phyloP scores from a whole-genome alignment of 1,139 yeast species.

The Diutina neorugosa region DNA sequence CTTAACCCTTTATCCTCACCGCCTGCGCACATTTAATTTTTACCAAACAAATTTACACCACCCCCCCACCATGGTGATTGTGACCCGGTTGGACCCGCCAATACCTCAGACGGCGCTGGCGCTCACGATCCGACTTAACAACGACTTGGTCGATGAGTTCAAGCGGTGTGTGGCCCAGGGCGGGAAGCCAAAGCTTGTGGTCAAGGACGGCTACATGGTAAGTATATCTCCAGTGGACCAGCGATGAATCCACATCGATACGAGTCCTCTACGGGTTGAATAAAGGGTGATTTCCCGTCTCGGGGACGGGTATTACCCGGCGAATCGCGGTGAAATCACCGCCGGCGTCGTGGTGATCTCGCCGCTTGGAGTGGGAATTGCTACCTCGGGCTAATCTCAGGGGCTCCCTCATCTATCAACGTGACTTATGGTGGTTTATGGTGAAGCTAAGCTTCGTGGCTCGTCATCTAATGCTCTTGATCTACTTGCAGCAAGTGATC shows the following conservation, averaged over 20 bases:
- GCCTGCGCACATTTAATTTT: neutral
- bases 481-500: neutral
- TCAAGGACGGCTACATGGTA: constrained; percentile 3
- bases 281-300: neutral
- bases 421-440: neutral
- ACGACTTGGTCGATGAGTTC: constrained; percentile 3
- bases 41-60: neutral
- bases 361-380: neutral
- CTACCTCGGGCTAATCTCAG: neutral
- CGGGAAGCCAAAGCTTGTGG: neutral
- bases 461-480: neutral
- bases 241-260: neutral
- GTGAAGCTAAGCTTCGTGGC: neutral
- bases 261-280: neutral
- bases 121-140: neutral
- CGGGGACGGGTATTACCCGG: neutral
- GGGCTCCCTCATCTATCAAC: neutral
- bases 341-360: neutral
- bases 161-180: constrained; percentile 3
- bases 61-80: constrained; percentile 1
- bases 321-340: neutral
- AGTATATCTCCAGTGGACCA: neutral
- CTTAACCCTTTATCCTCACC: neutral
- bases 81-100: constrained; percentile 3
- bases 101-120: neutral